Base-by-base conservation (phyloP, 2,329 filamentous ascomycete species). In the Verticillium zaregamsianum region DNA sequence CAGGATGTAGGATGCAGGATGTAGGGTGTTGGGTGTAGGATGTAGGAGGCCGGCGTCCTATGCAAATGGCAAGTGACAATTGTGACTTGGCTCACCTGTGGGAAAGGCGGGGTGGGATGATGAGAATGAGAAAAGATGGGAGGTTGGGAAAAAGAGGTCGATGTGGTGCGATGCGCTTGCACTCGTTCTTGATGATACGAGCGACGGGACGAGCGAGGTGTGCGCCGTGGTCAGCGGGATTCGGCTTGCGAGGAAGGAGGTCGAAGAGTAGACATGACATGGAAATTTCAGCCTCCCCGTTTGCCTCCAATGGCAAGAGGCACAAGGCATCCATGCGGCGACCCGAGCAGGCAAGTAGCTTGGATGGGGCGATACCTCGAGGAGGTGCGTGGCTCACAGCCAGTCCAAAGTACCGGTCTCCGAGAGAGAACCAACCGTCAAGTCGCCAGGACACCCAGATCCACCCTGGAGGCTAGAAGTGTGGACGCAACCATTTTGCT, bases 1-100 rank as follows among this genome's bases (percentile, higher is more conserved):
- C 3, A 25, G n/a, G n/a, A 9, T 23, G 40, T n/a, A 25, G 20
- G 45, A 9, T 23, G 40, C 9, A 25, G 20, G 45, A 25, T 52
- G 45, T n/a, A 40, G 37, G 37, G n/a, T 6, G 37, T 49, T 9
- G 25, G 25, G 25, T 28, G 45, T 12, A 12, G 33, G 33, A 49
- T n/a, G 54, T 33, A 11, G 54, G 54, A 55, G 54, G 54, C 31
- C 54, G 20, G 54, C 54, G 25, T 55, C 31, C 25, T 20, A 31
- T 55, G 54, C 54, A 55, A 55, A 32, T 55, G 54, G 54, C 54
- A 33, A 55, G 54, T 55, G 54, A 55, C 54, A 55, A 55, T 55
- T 33, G 54, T 55, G 31, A 55, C 54, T 55, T 55, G 25, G 54
- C 54, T 55, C 54, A 55, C 54, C 54, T 55, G 45, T 55, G 54